A percentile compares a stretch with the other conserved stretches of the same genome.
Conservation (phyloP, 2,329 filamentous ascomycete genomes). For the Fusarium sp. region DNA sequence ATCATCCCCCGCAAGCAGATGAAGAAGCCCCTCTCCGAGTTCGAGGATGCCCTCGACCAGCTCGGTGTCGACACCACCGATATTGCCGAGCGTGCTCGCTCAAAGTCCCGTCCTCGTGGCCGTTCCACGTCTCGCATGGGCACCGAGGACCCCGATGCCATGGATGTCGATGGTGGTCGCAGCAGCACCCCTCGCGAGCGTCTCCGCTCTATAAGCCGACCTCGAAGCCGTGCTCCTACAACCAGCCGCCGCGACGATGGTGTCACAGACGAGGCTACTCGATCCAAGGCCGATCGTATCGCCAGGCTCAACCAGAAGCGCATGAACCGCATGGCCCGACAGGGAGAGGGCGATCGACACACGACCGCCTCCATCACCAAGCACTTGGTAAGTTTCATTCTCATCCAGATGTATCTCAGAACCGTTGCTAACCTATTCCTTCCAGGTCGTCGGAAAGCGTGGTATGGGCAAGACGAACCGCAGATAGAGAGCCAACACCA, state of each 20-base stretch:
- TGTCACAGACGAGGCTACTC: slow-evolving; percentile 73
- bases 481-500: slow-evolving; percentile 60
- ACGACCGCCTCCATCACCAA: slow-evolving; percentile 83
- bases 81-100: slow-evolving; percentile 78
- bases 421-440: slow-evolving; percentile 16
- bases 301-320: slow-evolving; percentile 94
- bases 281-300: slow-evolving; percentile 85
- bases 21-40: slow-evolving; percentile 85
- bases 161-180: slow-evolving; percentile 73
- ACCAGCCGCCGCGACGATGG: slow-evolving; percentile 80
- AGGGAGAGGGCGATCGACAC: slow-evolving; percentile 97
- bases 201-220: slow-evolving; percentile 78
- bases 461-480: slow-evolving; percentile 89
- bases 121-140: slow-evolving; percentile 74
- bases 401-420: background rate
- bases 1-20: slow-evolving; percentile 87
- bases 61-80: slow-evolving; percentile 87
- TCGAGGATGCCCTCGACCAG: slow-evolving; percentile 85
- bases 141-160: slow-evolving; percentile 75
- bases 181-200: slow-evolving; percentile 62
- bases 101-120: slow-evolving; percentile 73
- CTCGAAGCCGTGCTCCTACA: slow-evolving; percentile 72
- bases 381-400: slow-evolving; percentile 78
- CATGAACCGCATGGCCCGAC: slow-evolving; percentile 98
- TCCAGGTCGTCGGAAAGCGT: slow-evolving; percentile 87